phyloP scores from a whole-genome alignment of 2,329 filamentous ascomycete genomes.

The Xylariaceae sp. region DNA sequence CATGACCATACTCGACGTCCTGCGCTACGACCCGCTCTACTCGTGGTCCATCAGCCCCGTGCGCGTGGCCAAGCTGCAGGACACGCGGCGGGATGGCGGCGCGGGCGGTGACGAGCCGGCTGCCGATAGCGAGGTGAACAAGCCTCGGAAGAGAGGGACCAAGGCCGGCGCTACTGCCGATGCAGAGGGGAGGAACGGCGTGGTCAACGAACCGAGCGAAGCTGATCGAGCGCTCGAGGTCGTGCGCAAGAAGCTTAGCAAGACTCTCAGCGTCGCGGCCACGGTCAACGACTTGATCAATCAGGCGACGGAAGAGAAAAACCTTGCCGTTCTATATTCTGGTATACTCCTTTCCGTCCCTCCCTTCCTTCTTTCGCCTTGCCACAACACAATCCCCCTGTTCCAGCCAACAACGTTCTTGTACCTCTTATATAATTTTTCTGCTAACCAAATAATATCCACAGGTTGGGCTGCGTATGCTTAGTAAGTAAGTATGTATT shows the following conservation, averaged over 20 bases:
- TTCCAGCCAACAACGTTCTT: too few relatives aligned
- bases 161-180: conserved; percentile 23
- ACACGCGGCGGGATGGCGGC: conserved; percentile 47
- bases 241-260: conserved; percentile 92
- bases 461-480: conserved; percentile 41
- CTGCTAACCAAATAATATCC: conserved; percentile 17
- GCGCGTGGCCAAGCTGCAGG: conserved; percentile 58
- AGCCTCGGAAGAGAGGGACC: conserved; percentile 36
- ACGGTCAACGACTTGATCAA: conserved; percentile 97
- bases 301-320: conserved; percentile 86
- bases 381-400: background rate
- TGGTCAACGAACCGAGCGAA: conserved; percentile 60
- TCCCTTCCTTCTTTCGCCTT: background rate
- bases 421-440: too few relatives aligned
- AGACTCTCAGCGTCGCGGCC: conserved; percentile 87
- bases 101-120: conserved; percentile 26
- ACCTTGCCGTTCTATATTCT: conserved; percentile 84
- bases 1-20: conserved; percentile 95
- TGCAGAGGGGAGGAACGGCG: too few relatives aligned
- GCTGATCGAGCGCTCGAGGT: conserved; percentile 88
- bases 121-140: conserved; percentile 36
- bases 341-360: conserved; percentile 42
- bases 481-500: too few relatives aligned
- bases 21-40: conserved; percentile 96
- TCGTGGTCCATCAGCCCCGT: conserved; percentile 84